Base-by-base conservation (phyloP, 2,329 filamentous ascomycete genomes). In the Talaromyces piceae region DNA sequence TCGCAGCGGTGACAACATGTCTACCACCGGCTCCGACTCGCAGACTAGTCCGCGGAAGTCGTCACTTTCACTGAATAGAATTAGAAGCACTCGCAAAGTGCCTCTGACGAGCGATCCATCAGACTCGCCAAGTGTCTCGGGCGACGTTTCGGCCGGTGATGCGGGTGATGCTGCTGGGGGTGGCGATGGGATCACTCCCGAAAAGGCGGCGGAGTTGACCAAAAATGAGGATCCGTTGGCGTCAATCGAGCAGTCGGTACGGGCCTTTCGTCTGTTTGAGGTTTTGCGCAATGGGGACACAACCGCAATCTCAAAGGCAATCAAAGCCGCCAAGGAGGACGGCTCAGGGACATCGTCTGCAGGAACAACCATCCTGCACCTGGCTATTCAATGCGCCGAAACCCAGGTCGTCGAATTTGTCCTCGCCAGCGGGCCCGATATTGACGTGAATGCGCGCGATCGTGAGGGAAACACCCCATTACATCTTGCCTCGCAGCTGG, bases 361-460 rank as follows among this genome's bases (percentile, higher is more conserved):
- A 62, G 75, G 51, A 67, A 96, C 91, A 1, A 93, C 88, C 2
- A 86, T 97, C 39, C 77, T 98, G 31, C 91, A 98, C 67, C 77
- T 98, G 37, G 91, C 93, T 23, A 89, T 97, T 41, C 93, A 98
- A 70, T 97, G 91, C 70, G 91, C 93, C 46, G 93, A 97, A 67
- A 80, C 86, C 45, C 84, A 88, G 18, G 90, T 98, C 25, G 87
- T 98, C 49, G 91, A 98, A 67, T 96, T 91, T 63, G 86, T 97
- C n/a, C 73, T 98, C 41, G 91, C 89, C 1, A 77, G 78, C 48
- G 76, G 88, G 55, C 82, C 86, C 26, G 77, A 71, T 39, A 75
- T 94, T 50, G 90, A 97, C 63, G 75, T 97, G 67, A 98, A 97
- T 68, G 84, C 87, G 37, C 83, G 87, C 55, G 93, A 98, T 70